phyloP scores from a whole-genome alignment of 768 basidiomycete species.

The Lactarius hengduanensis region DNA sequence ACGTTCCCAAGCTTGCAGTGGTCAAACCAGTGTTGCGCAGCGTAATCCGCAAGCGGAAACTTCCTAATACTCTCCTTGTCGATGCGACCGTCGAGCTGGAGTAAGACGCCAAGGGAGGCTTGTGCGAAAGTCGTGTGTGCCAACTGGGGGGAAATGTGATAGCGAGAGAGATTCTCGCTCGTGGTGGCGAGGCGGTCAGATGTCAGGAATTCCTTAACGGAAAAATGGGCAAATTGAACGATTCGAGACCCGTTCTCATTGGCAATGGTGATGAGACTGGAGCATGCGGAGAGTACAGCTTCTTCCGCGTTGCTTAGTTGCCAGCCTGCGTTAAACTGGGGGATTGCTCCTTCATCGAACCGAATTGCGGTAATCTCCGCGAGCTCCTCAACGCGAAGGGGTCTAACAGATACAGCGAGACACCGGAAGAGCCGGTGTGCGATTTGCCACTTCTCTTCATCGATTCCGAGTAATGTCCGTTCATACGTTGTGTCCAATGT shows the following conservation, averaged over 20 bases:
- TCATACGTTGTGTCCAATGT: neutral
- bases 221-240: too few species aligned
- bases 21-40: neutral
- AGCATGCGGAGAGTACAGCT: neutral
- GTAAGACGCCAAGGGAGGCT: neutral
- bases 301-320: neutral
- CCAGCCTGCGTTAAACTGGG: neutral
- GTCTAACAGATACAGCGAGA: neutral
- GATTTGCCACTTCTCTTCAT: neutral
- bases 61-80: neutral
- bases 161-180: neutral
- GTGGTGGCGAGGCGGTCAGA: conserved; percentile 2
- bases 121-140: neutral
- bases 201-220: neutral
- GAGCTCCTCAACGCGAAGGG: neutral
- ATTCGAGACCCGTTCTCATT: too few species aligned
- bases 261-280: neutral
- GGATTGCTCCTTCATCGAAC: neutral
- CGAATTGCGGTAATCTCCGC: neutral
- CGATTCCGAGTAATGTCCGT: neutral
- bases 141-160: neutral
- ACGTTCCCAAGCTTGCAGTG: neutral
- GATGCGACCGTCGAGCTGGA: neutral
- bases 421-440: neutral
- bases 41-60: neutral